Percentiles rank a stretch among this genome's conserved stretches.
Conservation (phyloP, 2,329 filamentous ascomycete genomes). For the Fusarium sp. region DNA sequence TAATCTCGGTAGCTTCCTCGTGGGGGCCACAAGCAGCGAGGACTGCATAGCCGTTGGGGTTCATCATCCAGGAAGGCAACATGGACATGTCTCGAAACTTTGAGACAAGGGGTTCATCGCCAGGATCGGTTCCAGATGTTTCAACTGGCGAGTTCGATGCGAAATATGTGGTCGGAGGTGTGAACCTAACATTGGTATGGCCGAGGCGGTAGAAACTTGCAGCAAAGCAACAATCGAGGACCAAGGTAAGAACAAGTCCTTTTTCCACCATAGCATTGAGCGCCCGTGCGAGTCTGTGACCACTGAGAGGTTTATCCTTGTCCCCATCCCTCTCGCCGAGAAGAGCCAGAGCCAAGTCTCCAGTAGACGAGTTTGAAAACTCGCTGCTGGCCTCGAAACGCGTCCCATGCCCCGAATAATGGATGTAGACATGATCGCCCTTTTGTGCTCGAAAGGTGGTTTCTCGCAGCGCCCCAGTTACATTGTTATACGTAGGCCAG, state of each 20-base stretch:
- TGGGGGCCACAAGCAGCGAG: conserved; percentile 17
- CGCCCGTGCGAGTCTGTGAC: not conserved
- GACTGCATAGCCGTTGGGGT: conserved; percentile 18
- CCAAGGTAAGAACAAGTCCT: conserved; percentile 19
- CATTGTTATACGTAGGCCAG: not conserved
- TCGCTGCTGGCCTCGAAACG: not conserved
- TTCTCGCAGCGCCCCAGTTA: not conserved
- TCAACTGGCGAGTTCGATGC: not conserved
- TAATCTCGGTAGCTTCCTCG: conserved; percentile 6
- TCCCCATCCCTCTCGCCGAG: not conserved
- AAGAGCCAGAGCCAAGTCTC: conserved; percentile 17
- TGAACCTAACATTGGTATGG: not conserved
- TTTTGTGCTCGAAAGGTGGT: not conserved
- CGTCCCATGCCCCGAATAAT: conserved; percentile 15
- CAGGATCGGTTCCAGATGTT: not conserved
- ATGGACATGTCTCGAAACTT: conserved; percentile 1
- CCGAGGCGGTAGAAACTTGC: conserved; percentile 12
- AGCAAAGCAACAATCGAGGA: conserved; percentile 34
- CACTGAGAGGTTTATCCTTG: not conserved
- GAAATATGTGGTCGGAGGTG: not conserved
- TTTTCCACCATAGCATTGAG: conserved; percentile 14
- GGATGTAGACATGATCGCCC: conserved; percentile 8
- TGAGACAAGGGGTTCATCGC: not conserved
- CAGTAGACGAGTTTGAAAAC: not conserved
- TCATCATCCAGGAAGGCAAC: conserved; percentile 8